Conservation (phyloP, 768 basidiomycete species). For the Boletus patriciae region DNA sequence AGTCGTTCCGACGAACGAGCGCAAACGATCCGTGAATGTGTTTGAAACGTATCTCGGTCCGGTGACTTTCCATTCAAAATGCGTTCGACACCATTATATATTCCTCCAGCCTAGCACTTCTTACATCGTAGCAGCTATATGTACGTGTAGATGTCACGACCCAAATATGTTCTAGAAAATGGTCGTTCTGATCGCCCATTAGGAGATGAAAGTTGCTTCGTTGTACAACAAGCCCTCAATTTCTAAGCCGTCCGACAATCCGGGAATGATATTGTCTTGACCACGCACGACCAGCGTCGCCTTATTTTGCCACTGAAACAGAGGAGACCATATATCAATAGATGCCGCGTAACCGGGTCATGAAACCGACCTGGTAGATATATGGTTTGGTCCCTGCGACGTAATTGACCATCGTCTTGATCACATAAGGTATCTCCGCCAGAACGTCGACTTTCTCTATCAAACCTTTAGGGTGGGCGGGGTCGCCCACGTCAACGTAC, state of each 20-base stretch:
- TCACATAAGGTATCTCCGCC: conserved; percentile 88
- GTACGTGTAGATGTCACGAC: conserved; percentile 4
- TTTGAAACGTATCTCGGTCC: not conserved
- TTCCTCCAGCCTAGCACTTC: not conserved
- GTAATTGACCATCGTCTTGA: conserved; percentile 92
- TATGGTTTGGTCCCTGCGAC: conserved; percentile 92
- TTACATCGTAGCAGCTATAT: conserved; percentile 11
- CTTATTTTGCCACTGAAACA: conserved; percentile 55
- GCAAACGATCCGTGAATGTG: conserved; percentile 1
- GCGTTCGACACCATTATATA: conserved; percentile 3
- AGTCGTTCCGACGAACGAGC: conserved; percentile 15
- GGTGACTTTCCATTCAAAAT: too few relatives aligned
- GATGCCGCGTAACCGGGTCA: not conserved
- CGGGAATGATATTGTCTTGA: conserved; percentile 42
- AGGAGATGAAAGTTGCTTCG: conserved; percentile 90
- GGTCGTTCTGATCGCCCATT: not conserved
- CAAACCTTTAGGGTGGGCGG: conserved; percentile 64
- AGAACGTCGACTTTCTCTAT: conserved; percentile 94
- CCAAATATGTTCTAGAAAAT: not conserved
- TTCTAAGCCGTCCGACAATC: conserved; percentile 38
- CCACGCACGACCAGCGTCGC: conserved; percentile 50
- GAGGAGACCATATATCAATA: not conserved
- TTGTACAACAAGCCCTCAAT: conserved; percentile 77
- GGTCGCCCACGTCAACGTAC: conserved; percentile 55
- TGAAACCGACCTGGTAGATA: conserved; percentile 78